A percentile compares a stretch with the other conserved stretches of the same genome.
Evolutionary conservation across 257 asterid species (phyloP).

Genomic region (Solanum chiquidenum): DNA sequence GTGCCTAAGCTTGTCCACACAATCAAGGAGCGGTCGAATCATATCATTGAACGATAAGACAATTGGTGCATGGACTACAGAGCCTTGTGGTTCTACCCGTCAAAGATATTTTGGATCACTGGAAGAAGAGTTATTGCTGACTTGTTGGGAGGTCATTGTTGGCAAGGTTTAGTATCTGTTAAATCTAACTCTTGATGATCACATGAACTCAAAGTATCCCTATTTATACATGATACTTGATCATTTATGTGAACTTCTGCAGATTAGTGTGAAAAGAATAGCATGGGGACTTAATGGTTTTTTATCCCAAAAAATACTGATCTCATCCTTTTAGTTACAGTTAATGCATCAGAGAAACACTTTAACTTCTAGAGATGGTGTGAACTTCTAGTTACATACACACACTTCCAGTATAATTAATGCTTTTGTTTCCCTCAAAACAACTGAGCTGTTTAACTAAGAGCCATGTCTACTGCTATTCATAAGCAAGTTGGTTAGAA

Average conservation of each 20-base stretch:
- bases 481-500: not conserved
- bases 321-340: not conserved
- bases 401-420: not conserved
- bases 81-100: not conserved
- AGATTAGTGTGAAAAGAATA: not conserved
- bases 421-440: not conserved
- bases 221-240: not conserved
- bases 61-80: conserved; percentile 8
- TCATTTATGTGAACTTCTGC: too few relatives aligned
- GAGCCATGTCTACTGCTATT: not conserved
- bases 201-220: not conserved
- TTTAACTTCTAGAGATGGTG: not conserved
- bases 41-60: conserved; percentile 13
- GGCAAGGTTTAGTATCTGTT: not conserved
- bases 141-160: not conserved
- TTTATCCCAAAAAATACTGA: not conserved
- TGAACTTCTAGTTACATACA: not conserved
- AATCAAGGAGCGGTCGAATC: conserved; percentile 25
- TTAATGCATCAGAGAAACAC: not conserved
- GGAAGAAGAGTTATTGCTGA: not conserved
- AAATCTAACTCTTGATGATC: not conserved
- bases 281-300: not conserved
- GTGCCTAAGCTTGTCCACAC: conserved; percentile 4
- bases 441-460: not conserved
- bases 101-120: not conserved